A percentile compares a stretch with the other conserved stretches of the same genome.
Evolutionary conservation across 306 rosid species (phyloP).

Genomic region (Citrullus amarus): DNA sequence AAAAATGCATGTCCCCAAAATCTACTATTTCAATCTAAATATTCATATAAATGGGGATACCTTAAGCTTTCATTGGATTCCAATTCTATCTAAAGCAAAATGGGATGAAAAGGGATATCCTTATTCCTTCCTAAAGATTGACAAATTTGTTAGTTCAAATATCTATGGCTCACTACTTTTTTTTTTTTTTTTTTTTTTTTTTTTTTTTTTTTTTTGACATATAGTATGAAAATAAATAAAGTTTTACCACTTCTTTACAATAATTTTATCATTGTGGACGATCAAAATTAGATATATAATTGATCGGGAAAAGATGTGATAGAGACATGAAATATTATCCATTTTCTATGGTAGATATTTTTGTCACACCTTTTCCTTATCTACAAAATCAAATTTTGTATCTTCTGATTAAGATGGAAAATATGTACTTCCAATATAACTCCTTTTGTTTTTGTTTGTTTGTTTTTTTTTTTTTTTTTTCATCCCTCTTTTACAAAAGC

Average conservation of each 20-base stretch:
- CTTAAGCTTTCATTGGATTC: not conserved
- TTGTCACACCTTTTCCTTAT: not conserved
- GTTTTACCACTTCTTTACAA: not conserved
- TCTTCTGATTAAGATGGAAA: not conserved
- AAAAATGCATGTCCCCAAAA: not conserved
- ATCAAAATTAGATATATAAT: not conserved
- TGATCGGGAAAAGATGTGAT: not conserved
- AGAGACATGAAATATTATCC: not conserved
- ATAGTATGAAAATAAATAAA: not conserved
- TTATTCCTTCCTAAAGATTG: not conserved
- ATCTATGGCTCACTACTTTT: not conserved
- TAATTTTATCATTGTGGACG: not conserved
- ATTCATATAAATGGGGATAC: not conserved
- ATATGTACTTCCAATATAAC: not conserved
- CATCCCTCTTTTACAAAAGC: not conserved
- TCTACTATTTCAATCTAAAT: not conserved
- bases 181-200: too few relatives aligned
- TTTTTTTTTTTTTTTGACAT: not conserved
- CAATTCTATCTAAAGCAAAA: not conserved
- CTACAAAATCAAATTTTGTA: not conserved
- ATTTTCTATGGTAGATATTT: not conserved
- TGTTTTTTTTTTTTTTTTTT: not conserved
- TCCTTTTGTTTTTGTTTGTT: not conserved
- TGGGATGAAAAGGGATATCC: not conserved
- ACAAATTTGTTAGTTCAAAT: not conserved